These are phyloP conservation scores for Beta corolliflora DNA, from an alignment of 179 eudicot species.

Conservation along the genomic window DNA sequence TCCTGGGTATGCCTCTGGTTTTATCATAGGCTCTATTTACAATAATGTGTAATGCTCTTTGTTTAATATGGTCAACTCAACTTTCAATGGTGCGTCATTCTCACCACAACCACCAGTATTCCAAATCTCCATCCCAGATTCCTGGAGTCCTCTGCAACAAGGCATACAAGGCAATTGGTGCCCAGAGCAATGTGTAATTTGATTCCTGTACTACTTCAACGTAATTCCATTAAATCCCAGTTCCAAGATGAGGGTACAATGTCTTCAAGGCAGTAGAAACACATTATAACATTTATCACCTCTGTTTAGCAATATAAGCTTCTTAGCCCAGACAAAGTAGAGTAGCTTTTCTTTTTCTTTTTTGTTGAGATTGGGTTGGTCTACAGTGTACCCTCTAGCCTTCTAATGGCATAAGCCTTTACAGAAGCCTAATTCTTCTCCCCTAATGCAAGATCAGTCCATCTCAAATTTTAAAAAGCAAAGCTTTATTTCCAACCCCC, in stretches of 20 bases:
- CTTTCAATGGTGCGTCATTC: not conserved
- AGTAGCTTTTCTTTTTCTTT: too few species aligned
- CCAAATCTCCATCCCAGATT: not conserved
- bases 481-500: too few species aligned
- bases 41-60: not conserved
- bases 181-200: not conserved
- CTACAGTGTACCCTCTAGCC: too few species aligned
- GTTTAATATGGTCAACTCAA: not conserved
- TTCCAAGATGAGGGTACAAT: not conserved
- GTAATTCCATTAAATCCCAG: not conserved
- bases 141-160: not conserved
- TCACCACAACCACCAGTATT: not conserved
- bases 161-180: not conserved
- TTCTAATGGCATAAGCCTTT: too few species aligned
- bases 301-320: not conserved
- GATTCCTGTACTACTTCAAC: not conserved
- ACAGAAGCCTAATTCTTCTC: too few species aligned
- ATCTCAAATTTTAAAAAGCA: too few species aligned
- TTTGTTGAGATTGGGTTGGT: too few species aligned
- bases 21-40: not conserved
- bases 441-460: too few species aligned
- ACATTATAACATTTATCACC: not conserved
- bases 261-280: not conserved
- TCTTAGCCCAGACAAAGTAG: not conserved
- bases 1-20: too few species aligned